phyloP scores from a whole-genome alignment of 2,329 filamentous ascomycete species.

The Neophaeococcomyces mojaviensis region DNA sequence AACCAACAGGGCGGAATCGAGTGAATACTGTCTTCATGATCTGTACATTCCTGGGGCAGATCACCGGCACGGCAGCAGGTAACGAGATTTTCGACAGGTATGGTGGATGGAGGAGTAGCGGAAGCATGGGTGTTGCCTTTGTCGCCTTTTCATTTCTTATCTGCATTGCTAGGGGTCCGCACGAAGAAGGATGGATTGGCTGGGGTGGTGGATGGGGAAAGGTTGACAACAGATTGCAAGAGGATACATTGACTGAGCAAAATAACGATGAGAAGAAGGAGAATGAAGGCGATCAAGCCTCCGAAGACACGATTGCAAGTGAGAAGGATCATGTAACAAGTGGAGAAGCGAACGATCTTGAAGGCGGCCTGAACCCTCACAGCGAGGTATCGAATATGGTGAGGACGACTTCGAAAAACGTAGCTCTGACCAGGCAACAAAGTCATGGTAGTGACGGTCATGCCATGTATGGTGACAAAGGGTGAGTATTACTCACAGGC shows the following conservation, averaged over 20 bases:
- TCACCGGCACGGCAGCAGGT: slow-evolving; percentile 60
- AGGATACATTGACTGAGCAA: no score
- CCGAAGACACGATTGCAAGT: no score
- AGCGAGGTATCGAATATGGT: no score
- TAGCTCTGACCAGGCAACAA: neutral
- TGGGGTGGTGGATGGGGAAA: slow-evolving; percentile 49
- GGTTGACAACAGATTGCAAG: no score
- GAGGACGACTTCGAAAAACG: no score
- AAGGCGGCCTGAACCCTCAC: no score
- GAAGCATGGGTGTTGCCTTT: slow-evolving; percentile 51
- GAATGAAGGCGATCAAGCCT: no score
- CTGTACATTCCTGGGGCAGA: slow-evolving; percentile 63
- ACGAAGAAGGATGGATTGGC: slow-evolving; percentile 51
- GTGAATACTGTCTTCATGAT: slow-evolving; percentile 82
- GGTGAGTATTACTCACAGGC: no score
- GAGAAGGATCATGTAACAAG: no score
- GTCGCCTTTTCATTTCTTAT: slow-evolving; percentile 43
- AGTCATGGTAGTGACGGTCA: slow-evolving; percentile 2
- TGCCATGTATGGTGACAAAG: neutral
- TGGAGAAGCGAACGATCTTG: no score
- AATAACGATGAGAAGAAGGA: no score
- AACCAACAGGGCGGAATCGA: slow-evolving; percentile 63
- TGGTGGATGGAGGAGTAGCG: slow-evolving; percentile 55
- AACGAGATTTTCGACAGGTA: slow-evolving; percentile 49
- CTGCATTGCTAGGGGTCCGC: slow-evolving; percentile 44